Evolutionary conservation across 768 basidiomycete species (phyloP), one percentile per base, ranked within the genome.

Genomic region (Dacryopinax primogenitus): DNA sequence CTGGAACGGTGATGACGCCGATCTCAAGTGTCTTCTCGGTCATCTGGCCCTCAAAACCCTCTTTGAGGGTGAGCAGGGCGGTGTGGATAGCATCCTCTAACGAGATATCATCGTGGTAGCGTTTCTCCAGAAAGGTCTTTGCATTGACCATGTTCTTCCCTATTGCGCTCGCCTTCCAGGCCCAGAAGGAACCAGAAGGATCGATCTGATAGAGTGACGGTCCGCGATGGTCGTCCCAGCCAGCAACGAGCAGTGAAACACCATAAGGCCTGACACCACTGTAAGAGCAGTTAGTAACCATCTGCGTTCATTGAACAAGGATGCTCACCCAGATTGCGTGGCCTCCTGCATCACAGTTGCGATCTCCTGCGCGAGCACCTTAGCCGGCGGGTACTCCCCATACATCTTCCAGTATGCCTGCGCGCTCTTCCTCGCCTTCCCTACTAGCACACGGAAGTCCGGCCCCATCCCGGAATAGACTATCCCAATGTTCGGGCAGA

Each of bases 391-490:
- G 76, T 99, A 98, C 76, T 98, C 96, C 51, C 92, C 92, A 72
- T 98, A 93, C 63, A 97, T 86, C 80, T 97, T 99, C 95, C 95
- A 99, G 76, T 99, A 99, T 23, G 93, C 86, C 75, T 99, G 96
- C 11, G 96, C 96, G 72, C 90, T 93, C 80, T 99, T 98, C 63
- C 96, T 84, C 12, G 96, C 96, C 73, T 90, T 92, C 62, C 90
- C 82, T 51, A 99, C 87, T 67, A 99, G 82, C 26, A 99, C 84
- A 44, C 96, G 85, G 76, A 96, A 99, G 77, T 99, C 96, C 61
- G 96, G 96, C 0, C 96, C 94, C 96, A 99, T 99, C 35, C 96
- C 96, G 34, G 93, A 95, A 79, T 99, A 99, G 58, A 99, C 96
- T 70, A 99, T 91, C 63, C 96, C 96, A 71, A 99, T 98, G 77